A percentile compares a stretch with the other conserved stretches of the same genome.
Conservation (phyloP, 176 grass and related monocot species). For the Alloteropsis semialata region DNA sequence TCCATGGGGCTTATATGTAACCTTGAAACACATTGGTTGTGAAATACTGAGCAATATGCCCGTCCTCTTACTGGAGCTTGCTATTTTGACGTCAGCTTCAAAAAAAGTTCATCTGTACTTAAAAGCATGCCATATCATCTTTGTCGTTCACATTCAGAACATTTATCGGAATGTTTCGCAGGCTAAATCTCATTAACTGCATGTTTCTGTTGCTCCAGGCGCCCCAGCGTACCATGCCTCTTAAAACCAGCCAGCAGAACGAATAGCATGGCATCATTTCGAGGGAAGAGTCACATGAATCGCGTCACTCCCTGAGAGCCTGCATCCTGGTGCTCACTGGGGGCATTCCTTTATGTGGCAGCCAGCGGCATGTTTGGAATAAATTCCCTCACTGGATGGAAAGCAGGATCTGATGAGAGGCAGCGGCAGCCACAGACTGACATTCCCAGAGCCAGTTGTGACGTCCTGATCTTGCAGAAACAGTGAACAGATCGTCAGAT, state of each 20-base stretch:
- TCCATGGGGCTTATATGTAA: conserved; percentile 7
- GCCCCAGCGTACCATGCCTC: neutral
- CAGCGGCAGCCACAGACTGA: neutral
- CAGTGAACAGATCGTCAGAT: neutral
- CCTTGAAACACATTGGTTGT: neutral
- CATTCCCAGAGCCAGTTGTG: neutral
- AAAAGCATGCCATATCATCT: neutral
- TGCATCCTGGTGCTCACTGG: neutral
- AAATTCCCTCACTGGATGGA: neutral
- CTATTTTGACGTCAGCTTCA: neutral
- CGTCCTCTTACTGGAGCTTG: neutral
- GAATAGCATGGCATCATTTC: neutral
- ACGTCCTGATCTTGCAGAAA: neutral
- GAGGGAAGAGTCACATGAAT: conserved; percentile 34
- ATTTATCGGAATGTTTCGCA: neutral
- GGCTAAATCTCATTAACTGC: conserved; percentile 8
- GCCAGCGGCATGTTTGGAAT: conserved; percentile 1
- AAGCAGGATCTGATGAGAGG: neutral
- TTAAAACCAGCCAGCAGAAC: conserved; percentile 21
- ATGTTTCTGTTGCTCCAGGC: conserved; percentile 2
- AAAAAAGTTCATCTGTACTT: neutral
- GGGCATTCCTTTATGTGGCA: conserved; percentile 6
- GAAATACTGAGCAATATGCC: neutral
- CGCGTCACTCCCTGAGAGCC: neutral
- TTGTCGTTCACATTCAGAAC: neutral